Conservation (phyloP, 495 filamentous ascomycete genomes). For the Penicillium paxilli region DNA sequence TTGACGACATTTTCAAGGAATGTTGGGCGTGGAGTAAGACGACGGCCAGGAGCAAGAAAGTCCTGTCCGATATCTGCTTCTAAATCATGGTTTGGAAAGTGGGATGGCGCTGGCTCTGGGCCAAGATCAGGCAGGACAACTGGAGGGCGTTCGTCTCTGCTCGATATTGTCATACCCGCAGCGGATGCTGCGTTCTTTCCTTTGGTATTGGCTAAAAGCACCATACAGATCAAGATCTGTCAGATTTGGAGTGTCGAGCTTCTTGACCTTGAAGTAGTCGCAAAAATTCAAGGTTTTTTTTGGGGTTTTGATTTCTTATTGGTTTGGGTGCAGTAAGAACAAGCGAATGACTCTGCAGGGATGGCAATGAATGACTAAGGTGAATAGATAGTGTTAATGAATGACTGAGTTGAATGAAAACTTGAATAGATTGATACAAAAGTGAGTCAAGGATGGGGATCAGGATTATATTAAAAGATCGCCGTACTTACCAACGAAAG, state of each 20-base stretch:
- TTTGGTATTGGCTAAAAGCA: neutral
- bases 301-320: neutral
- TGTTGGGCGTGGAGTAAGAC: neutral
- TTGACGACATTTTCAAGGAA: neutral
- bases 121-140: neutral
- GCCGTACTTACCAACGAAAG: too few species aligned
- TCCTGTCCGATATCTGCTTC: neutral
- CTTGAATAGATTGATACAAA: neutral
- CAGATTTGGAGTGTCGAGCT: neutral
- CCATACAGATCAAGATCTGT: neutral
- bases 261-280: neutral
- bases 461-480: neutral
- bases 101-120: neutral
- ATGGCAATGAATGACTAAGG: neutral
- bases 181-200: neutral
- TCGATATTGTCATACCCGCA: neutral
- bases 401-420: neutral
- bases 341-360: neutral
- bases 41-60: neutral
- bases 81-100: neutral
- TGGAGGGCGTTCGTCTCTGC: neutral
- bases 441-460: neutral
- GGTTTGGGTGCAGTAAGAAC: neutral
- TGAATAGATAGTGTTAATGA: neutral
- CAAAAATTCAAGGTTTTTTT: neutral